Percentiles rank a stretch among this genome's conserved stretches.
phyloP scores from a whole-genome alignment of 768 basidiomycete genomes.

The Collybia sp. region DNA sequence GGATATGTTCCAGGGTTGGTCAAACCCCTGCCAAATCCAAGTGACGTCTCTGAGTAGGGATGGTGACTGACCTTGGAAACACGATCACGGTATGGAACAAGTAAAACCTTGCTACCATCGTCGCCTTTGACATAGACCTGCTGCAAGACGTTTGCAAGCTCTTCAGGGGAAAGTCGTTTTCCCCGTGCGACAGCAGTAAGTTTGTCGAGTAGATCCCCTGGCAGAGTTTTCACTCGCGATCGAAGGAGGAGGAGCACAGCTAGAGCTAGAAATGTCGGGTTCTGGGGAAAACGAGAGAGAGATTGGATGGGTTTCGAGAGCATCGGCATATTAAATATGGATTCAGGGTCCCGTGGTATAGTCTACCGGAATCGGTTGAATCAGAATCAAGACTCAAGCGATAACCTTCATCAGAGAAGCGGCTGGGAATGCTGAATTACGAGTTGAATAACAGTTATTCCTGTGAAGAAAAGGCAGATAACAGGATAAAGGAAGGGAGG shows the following conservation, averaged over 20 bases:
- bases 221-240: constrained; percentile 31
- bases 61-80: constrained; percentile 51
- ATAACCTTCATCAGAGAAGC: too few species aligned
- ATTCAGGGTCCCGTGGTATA: too few species aligned
- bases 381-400: too few species aligned
- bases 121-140: constrained; percentile 57
- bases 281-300: constrained; percentile 10
- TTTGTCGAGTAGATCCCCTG: constrained; percentile 22
- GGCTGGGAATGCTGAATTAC: too few species aligned
- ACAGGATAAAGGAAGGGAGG: too few species aligned
- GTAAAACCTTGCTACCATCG: constrained; percentile 58
- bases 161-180: constrained; percentile 28
- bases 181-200: constrained; percentile 22
- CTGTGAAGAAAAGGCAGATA: too few species aligned
- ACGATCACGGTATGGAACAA: constrained; percentile 60
- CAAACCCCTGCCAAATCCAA: neutral
- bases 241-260: constrained; percentile 49
- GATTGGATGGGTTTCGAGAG: constrained; percentile 17
- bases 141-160: constrained; percentile 46
- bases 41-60: neutral
- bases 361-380: too few species aligned
- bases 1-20: neutral
- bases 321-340: constrained; percentile 11
- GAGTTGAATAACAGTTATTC: too few species aligned
- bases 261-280: constrained; percentile 35